Evolutionary conservation across 192 early-diverging fungal species (phyloP).

Genomic region (Helicostylum pulchrum): DNA sequence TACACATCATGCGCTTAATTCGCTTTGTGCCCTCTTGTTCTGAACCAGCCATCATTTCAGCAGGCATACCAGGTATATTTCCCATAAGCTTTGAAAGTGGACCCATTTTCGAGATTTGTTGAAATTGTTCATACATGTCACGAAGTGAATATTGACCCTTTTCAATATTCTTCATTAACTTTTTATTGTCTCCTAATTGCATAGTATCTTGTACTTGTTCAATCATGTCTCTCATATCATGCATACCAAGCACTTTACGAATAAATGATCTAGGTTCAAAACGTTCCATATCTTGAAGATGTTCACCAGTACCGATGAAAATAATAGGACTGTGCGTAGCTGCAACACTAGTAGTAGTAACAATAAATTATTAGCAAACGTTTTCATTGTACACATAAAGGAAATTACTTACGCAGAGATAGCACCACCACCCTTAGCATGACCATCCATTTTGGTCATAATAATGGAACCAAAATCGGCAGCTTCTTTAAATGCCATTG

Average conservation of each 20-base stretch:
- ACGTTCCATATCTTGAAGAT: slow-evolving; percentile 90
- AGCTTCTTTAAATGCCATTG: slow-evolving; percentile 87
- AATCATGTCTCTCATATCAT: slow-evolving; percentile 82
- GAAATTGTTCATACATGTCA: slow-evolving; percentile 93
- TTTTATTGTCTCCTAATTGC: slow-evolving; percentile 82
- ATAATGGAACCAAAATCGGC: slow-evolving; percentile 94
- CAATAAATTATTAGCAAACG: background rate
- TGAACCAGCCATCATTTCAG: slow-evolving; percentile 56
- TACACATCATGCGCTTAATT: slow-evolving; percentile 73
- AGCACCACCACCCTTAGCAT: slow-evolving; percentile 97
- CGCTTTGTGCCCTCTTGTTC: slow-evolving; percentile 60
- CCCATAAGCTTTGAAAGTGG: slow-evolving; percentile 78
- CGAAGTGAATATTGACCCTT: slow-evolving; percentile 84
- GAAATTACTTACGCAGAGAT: slow-evolving; percentile 74
- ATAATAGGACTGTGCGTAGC: slow-evolving; percentile 90
- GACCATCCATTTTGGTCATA: slow-evolving; percentile 98
- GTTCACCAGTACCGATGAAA: slow-evolving; percentile 97
- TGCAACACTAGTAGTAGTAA: slow-evolving; percentile 62
- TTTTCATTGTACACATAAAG: background rate
- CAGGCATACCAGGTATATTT: slow-evolving; percentile 74
- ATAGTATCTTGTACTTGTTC: slow-evolving; percentile 83
- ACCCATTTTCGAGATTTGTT: slow-evolving; percentile 86
- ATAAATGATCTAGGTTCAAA: slow-evolving; percentile 88
- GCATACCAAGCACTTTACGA: slow-evolving; percentile 94
- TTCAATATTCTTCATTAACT: slow-evolving; percentile 87